These are phyloP conservation scores for Ceratorhiza oryzae-sativae DNA, from an alignment of 1,284 basidiomycete genomes.

Conservation along the genomic window DNA sequence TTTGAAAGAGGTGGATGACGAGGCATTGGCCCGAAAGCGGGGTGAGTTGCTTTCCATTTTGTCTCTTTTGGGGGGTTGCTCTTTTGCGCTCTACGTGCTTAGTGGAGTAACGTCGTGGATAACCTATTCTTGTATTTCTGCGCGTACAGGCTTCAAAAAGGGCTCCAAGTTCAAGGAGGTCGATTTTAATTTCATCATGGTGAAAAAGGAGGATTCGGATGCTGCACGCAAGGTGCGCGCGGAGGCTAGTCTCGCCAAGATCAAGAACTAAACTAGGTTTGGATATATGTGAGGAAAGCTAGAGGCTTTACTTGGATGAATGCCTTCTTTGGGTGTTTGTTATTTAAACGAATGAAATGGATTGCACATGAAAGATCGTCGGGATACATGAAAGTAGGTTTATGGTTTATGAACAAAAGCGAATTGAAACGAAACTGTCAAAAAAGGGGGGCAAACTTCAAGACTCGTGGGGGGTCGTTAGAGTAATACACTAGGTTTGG, in stretches of 20 bases:
- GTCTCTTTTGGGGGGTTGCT: no score
- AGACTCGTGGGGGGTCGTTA: background rate
- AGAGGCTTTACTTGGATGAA: background rate
- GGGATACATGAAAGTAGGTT: background rate
- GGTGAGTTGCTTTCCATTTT: slow-evolving; percentile 49
- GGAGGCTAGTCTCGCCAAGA: slow-evolving; percentile 44
- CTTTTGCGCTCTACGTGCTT: slow-evolving; percentile 7
- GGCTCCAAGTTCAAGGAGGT: slow-evolving; percentile 67
- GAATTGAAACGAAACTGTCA: background rate
- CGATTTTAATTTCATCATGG: slow-evolving; percentile 66
- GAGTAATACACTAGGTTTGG: slow-evolving; percentile 3
- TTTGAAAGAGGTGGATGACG: slow-evolving; percentile 27
- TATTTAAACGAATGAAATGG: slow-evolving; percentile 7
- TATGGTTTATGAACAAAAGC: background rate
- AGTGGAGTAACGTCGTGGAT: slow-evolving; percentile 60
- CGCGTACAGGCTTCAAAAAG: slow-evolving; percentile 66
- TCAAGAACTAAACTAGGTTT: background rate
- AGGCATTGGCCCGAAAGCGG: slow-evolving; percentile 72
- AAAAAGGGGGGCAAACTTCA: background rate
- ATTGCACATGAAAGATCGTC: no score
- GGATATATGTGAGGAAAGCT: background rate
- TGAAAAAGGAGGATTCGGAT: slow-evolving; percentile 60
- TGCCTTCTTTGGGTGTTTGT: background rate
- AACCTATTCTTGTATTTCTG: slow-evolving; percentile 60
- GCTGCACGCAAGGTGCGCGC: slow-evolving; percentile 46